Base-by-base conservation (phyloP, 257 asterid genomes). In the Solanum lycopersicoides region DNA sequence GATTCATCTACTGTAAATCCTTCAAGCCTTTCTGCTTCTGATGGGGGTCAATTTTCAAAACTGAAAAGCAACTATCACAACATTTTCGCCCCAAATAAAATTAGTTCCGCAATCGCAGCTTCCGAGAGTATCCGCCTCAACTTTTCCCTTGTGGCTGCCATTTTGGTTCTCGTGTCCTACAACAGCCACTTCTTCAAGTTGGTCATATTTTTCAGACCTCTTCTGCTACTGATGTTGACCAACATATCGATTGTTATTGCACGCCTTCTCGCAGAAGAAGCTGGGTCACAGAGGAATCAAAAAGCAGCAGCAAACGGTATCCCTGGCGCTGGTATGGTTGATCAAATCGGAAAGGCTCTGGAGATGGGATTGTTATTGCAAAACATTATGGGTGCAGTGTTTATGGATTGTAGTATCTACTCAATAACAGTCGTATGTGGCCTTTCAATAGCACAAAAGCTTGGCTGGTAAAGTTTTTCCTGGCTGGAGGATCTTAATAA, bases 361-460 rank as follows among this genome's bases (percentile, higher is more conserved):
- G 96, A 94, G 89, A 80, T 87, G 11, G 93, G 92, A 34, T 86
- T 95, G 53, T 88, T 93, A 72, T 50, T 94, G 92, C 92, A 92
- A 89, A 93, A 89, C 14, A 76, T 92, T 83, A n/a, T 86, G 53
- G 90, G 89, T 76, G 97, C 98, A 14, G n/a, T 93, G 90, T 89
- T 93, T 63, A 92, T 97, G 89, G 99, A 97, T 88, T 89, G 93
- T 74, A 88, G 98, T 83, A 76, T 97, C 84, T 97, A 95, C 86
- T 91, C 92, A 0, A 89, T 95, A 47, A 90, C 93, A 89, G 94
- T 97, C 66, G 37, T 95, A 20, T 90, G 93, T 86, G 91, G 93
- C 86, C 88, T 91, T 85, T 90, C 93, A 63, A 28, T 93, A 63
- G 89, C 88, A 41, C 87, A 71, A 53, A 60, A 60, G 86, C 89